Percentiles rank a stretch among this genome's conserved stretches.
phyloP scores from a whole-genome alignment of 2,329 filamentous ascomycete species.

The Ascomycota sp. region DNA sequence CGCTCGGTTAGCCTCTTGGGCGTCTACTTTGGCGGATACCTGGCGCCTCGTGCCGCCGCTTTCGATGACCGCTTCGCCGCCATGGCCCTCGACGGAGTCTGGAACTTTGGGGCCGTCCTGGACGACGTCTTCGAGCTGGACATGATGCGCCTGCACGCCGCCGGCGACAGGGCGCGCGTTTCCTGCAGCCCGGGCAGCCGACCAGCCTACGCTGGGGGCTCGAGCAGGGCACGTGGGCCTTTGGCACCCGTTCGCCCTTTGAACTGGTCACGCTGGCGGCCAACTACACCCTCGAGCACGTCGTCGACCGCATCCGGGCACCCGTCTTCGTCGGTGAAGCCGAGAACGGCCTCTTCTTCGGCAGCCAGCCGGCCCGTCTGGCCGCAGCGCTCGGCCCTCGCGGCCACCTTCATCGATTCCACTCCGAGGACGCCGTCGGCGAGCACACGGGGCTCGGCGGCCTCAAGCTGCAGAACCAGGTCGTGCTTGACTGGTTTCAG shows the following conservation, averaged over 20 bases:
- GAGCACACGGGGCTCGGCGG: constrained; percentile 5
- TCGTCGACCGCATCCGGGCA: constrained; percentile 5
- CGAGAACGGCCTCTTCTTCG: constrained; percentile 5
- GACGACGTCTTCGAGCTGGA: constrained; percentile 1
- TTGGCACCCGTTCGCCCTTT: constrained; percentile 7
- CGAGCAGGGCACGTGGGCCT: constrained; percentile 9
- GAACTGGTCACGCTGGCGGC: constrained; percentile 4
- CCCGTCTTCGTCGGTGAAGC: constrained; percentile 7
- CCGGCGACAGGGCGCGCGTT: constrained; percentile 2
- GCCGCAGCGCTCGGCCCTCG: constrained; percentile 2
- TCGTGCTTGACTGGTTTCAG: constrained; percentile 6
- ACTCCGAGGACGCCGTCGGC: constrained; percentile 2
- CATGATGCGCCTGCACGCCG: constrained; percentile 1
- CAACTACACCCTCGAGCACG: constrained; percentile 5
- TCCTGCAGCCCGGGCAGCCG: constrained; percentile 1
- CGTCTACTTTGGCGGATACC: constrained; percentile 19
- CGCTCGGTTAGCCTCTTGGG: constrained; percentile 16
- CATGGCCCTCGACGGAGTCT: constrained; percentile 19
- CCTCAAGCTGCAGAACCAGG: constrained; percentile 4
- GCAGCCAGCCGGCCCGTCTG: constrained; percentile 3
- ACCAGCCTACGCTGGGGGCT: constrained; percentile 7
- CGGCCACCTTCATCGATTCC: constrained; percentile 2
- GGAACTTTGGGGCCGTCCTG: constrained; percentile 7
- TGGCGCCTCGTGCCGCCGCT: constrained; percentile 19
- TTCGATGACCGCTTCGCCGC: constrained; percentile 23